Evolutionary conservation across 2,329 filamentous ascomycete species (phyloP), one percentile per base, ranked within the genome.

Genomic region (Sporothrix pallida): DNA sequence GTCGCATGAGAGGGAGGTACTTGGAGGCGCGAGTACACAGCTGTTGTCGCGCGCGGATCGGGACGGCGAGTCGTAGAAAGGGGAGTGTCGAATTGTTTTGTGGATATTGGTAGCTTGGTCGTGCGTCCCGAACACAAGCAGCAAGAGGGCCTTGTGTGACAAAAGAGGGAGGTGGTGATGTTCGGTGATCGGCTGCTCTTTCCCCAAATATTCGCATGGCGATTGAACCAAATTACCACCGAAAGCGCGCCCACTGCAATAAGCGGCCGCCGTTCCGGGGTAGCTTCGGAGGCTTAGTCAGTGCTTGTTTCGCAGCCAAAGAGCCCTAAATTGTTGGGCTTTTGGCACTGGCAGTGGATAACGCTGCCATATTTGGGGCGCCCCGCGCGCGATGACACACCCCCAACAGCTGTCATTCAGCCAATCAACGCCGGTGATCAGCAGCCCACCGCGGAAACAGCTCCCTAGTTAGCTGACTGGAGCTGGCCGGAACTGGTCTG

Each of bases 211-310:
- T 70, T 56, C 9, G 26, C 20, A 70, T 10, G 37, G 52, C 52
- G 68, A 70, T 56, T 46, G 31, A 37, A 5, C 44, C 44, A 70
- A 56, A 70, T 70, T 70, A 58, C 52, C 10, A n/a, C 44, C 31
- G 37, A 20, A 26, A 48, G 65, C 26, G 50, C 50, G 48, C 15
- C 4, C 48, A 17, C 23, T 52, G 50, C 31, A 50, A 56, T 54
- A 60, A 58, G 42, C 68, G 52, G n/a, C 54, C 44, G 52, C 23
- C 23, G 52, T 62, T 50, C 44, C 56, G 23, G 52, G 56, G 31
- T 58, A 54, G 54, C 58, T 72, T 65, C 31, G 44, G 10, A n/a
- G 58, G 70, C 23, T 72, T 72, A 63, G 58, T 63, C 56, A 62
- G 42, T 46, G 54, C n/a, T 60, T 71, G 31, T 70, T 58, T 70